A percentile compares a stretch with the other conserved stretches of the same genome.
These are phyloP conservation scores for Castanea sativa DNA, from an alignment of 306 rosid species.

Conservation along the genomic window DNA sequence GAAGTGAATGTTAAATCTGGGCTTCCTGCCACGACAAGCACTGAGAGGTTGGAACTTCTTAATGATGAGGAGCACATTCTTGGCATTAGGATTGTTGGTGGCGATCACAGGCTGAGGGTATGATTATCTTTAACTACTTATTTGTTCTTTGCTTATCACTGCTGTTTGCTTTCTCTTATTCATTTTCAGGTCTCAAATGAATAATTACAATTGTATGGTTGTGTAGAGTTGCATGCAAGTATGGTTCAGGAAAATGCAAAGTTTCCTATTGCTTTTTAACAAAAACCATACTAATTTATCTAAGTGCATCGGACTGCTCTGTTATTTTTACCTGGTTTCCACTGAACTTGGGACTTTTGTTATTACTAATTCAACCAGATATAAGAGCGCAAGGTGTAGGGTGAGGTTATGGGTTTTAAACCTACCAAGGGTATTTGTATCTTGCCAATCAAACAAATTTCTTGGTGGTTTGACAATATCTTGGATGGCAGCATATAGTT, in stretches of 20 bases:
- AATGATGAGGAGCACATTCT: constrained; percentile 90
- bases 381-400: too few relatives aligned
- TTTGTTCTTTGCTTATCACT: background rate
- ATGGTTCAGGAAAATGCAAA: background rate
- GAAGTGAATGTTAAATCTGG: constrained; percentile 97
- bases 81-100: constrained; percentile 76
- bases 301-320: background rate
- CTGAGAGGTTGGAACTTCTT: constrained; percentile 84
- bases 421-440: too few relatives aligned
- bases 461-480: background rate
- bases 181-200: background rate
- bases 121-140: background rate
- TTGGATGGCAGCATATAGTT: background rate
- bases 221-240: background rate
- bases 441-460: too few relatives aligned
- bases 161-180: background rate
- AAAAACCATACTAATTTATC: background rate
- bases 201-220: background rate
- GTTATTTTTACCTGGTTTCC: background rate
- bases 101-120: constrained; percentile 89
- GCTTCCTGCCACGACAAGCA: constrained; percentile 93
- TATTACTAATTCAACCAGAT: background rate
- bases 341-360: background rate
- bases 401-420: too few relatives aligned
- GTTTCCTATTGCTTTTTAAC: background rate